A percentile compares a stretch with the other conserved stretches of the same genome.
Conservation (phyloP, 495 filamentous ascomycete genomes). For the Lasiosphaeria miniovina region DNA sequence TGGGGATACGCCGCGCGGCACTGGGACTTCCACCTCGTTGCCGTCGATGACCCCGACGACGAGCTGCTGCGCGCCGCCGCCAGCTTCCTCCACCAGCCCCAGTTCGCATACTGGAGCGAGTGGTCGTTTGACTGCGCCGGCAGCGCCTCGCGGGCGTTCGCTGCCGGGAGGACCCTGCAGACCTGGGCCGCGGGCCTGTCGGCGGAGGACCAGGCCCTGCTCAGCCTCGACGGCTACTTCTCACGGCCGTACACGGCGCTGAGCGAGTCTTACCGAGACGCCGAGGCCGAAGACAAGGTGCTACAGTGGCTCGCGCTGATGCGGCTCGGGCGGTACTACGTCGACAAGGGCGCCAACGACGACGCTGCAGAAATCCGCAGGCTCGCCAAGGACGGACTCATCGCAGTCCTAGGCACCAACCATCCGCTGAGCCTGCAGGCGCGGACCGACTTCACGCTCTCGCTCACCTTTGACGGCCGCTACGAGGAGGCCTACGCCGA, state of each 20-base stretch:
- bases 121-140: not conserved
- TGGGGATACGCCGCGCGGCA: not conserved
- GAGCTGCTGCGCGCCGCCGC: not conserved
- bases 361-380: not conserved
- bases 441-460: not conserved
- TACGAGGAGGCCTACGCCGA: not conserved
- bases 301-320: slow-evolving; percentile 10
- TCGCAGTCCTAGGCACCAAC: slow-evolving; percentile 1
- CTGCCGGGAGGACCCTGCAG: not conserved
- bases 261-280: not conserved
- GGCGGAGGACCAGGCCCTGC: not conserved
- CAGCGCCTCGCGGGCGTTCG: not conserved
- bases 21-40: not conserved
- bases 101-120: slow-evolving; percentile 7
- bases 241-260: not conserved
- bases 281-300: not conserved
- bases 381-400: slow-evolving; percentile 1
- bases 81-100: not conserved
- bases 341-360: not conserved
- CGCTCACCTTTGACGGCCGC: not conserved
- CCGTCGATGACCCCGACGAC: not conserved
- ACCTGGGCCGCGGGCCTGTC: not conserved
- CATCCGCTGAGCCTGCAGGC: slow-evolving; percentile 10
- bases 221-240: slow-evolving; percentile 1
- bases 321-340: slow-evolving; percentile 8